These are phyloP conservation scores for Macrolepiota albuminosa DNA, from an alignment of 768 basidiomycete species.

Conservation along the genomic window DNA sequence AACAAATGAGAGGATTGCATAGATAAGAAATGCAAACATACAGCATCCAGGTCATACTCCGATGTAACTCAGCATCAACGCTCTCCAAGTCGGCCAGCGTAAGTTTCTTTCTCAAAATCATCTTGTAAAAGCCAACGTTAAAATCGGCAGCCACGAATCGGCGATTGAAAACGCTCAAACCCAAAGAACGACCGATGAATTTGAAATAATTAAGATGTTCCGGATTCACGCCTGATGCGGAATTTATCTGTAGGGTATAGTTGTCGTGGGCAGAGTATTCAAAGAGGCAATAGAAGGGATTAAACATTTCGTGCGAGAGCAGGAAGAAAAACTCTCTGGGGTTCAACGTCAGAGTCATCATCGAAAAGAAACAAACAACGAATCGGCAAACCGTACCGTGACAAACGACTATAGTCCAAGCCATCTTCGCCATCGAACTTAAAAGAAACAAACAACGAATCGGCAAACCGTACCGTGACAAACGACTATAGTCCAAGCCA, in stretches of 20 bases:
- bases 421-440: conserved; percentile 99
- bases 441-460: too few species aligned
- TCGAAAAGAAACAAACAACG: background rate
- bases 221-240: conserved; percentile 95
- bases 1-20: background rate
- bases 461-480: too few species aligned
- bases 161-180: conserved; percentile 97
- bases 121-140: conserved; percentile 99
- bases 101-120: conserved; percentile 98
- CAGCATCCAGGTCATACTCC: conserved; percentile 99
- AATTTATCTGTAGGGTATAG: conserved; percentile 99
- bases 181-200: conserved; percentile 94
- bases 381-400: conserved; percentile 54
- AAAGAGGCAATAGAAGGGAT: conserved; percentile 99
- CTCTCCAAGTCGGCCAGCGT: conserved; percentile 90
- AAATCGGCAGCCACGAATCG: conserved; percentile 99
- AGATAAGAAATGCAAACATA: conserved; percentile 27
- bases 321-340: conserved; percentile 98
- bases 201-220: conserved; percentile 99
- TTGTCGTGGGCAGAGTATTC: conserved; percentile 99
- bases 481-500: conserved; percentile 96
- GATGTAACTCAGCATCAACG: conserved; percentile 92
- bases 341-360: background rate
- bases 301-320: conserved; percentile 99
- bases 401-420: conserved; percentile 96